Conservation (phyloP, 257 asterid genomes). For the Cinchona pubescens region DNA sequence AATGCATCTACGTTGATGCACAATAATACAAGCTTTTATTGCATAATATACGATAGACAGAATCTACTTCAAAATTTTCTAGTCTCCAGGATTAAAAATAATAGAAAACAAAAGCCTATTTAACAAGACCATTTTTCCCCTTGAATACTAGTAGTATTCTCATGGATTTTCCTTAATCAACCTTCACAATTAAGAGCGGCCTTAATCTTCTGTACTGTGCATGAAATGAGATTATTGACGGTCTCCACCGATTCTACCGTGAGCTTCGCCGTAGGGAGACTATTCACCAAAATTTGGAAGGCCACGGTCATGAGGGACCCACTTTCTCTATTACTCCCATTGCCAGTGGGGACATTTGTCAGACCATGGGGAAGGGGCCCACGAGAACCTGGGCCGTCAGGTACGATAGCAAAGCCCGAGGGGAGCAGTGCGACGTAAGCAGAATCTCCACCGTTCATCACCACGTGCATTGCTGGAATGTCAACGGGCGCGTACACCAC, state of each 20-base stretch:
- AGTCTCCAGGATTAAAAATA: not conserved
- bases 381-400: slow-evolving; percentile 69
- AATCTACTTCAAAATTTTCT: not conserved
- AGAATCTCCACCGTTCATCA: slow-evolving; percentile 96
- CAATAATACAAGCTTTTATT: not conserved
- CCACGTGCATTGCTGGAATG: slow-evolving; percentile 88
- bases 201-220: slow-evolving; percentile 93
- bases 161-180: slow-evolving; percentile 19
- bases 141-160: too few relatives aligned
- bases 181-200: slow-evolving; percentile 74
- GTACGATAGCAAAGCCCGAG: slow-evolving; percentile 80
- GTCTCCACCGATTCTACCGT: slow-evolving; percentile 95
- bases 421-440: slow-evolving; percentile 87
- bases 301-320: slow-evolving; percentile 89
- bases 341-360: slow-evolving; percentile 22
- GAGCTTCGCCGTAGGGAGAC: slow-evolving; percentile 80
- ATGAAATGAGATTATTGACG: slow-evolving; percentile 74
- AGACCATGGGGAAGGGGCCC: slow-evolving; percentile 24
- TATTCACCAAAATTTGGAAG: slow-evolving; percentile 81
- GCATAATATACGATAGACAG: not conserved
- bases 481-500: slow-evolving; percentile 98
- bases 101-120: not conserved
- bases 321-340: slow-evolving; percentile 39
- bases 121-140: not conserved
- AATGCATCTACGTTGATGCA: not conserved